Evolutionary conservation across 2,329 filamentous ascomycete species (phyloP), one percentile per base, ranked within the genome.

Genomic region (Polytolypa hystricis): DNA sequence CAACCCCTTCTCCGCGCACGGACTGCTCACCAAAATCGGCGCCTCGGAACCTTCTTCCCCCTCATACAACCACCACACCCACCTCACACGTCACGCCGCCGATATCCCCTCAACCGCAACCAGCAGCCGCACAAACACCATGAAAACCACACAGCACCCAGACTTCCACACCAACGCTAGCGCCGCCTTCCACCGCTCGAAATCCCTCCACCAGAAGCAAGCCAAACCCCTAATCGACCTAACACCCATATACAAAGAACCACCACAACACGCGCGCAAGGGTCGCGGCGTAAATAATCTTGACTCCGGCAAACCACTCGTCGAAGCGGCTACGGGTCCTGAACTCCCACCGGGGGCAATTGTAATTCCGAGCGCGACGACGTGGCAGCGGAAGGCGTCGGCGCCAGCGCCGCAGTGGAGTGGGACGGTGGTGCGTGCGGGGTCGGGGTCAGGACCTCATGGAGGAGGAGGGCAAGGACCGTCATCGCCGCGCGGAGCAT

Each of bases 181-280:
- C 16, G 51, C 55, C 26, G 57, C 62, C 38, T 51, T 69, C 4
- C 56, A 58, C 27, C 62, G 67, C 33, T 62, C 63, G n/a, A 57
- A 55, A n/a, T 72, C 71, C 2, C 46, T 56, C 34, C 54, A 49
- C 4, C 61, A 57, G 16, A 61, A 56, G 47, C n/a, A n/a, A n/a
- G 66, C 67, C 2, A 76, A 75, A 42, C 80, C 81, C 1, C 66
- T 86, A 4, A 60, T 86, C 19, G 81, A 83, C 49, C 66, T 85
- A 27, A 77, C 76, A 0, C 75, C 77, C 0, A 65, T 67, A 33
- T 81, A 79, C 50, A 66, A 70, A 33, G 77, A 81, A 42, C 69
- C 77, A 5, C 78, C 78, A 2, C 55, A 58, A 26, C 54, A 60
- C 40, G 42, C 39, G 4, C 49, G 51, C 18, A 59, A 55, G 35